Conservation (phyloP, 306 rosid species). For the Ceratonia siliqua region DNA sequence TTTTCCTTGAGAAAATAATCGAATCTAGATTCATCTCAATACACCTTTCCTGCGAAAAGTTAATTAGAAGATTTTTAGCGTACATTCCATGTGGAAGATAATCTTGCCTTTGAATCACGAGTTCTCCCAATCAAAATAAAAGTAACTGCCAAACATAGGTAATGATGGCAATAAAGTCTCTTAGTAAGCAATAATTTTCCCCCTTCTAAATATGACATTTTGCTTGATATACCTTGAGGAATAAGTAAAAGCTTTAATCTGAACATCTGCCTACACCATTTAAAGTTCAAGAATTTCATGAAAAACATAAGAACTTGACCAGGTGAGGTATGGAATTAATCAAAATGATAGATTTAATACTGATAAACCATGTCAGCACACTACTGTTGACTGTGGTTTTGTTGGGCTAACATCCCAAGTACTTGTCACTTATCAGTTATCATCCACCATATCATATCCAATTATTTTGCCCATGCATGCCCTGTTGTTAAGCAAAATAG, state of each 20-base stretch:
- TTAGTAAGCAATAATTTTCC: not conserved
- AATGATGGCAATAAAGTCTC: not conserved
- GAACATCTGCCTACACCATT: not conserved
- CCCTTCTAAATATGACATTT: not conserved
- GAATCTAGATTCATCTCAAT: no score
- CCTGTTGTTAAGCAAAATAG: no score
- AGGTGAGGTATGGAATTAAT: not conserved
- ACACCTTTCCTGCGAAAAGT: slow-evolving; percentile 65
- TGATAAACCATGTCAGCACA: not conserved
- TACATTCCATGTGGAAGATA: slow-evolving; percentile 8
- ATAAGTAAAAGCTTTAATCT: not conserved
- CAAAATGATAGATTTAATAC: not conserved
- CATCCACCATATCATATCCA: no score
- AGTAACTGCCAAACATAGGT: not conserved
- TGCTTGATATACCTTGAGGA: not conserved
- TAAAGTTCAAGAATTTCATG: not conserved
- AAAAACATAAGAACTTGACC: not conserved
- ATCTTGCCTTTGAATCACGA: slow-evolving; percentile 2
- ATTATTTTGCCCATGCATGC: no score
- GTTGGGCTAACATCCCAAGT: no score
- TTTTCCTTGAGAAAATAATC: no score
- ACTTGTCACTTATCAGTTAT: no score
- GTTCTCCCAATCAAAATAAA: not conserved
- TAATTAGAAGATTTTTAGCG: not conserved
- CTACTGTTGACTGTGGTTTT: no score